These are phyloP conservation scores for Salix udensis DNA, from an alignment of 345 rosid genomes.

Conservation along the genomic window DNA sequence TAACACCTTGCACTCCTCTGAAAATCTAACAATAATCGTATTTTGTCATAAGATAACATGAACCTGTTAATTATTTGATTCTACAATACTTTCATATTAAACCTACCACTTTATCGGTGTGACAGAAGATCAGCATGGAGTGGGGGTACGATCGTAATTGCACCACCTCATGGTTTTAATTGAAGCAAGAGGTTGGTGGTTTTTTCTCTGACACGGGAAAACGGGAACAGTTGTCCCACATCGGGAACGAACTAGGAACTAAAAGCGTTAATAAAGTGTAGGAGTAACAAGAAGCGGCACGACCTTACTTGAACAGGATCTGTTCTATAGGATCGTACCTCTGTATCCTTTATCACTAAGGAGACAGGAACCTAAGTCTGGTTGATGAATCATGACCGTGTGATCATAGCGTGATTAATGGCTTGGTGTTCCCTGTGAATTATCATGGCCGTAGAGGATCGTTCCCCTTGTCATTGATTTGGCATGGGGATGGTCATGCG, in stretches of 20 bases:
- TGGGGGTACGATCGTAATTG: too few relatives aligned
- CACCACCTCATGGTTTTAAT: too few relatives aligned
- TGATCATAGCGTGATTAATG: not conserved
- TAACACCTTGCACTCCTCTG: too few relatives aligned
- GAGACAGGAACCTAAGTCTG: not conserved
- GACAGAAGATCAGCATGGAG: too few relatives aligned
- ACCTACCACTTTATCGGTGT: too few relatives aligned
- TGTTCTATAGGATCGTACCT: constrained; percentile 21
- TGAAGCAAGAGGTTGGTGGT: too few relatives aligned
- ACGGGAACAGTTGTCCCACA: not conserved
- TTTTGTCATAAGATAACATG: too few relatives aligned
- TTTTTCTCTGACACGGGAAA: rapidly evolving
- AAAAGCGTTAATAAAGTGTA: rapidly evolving
- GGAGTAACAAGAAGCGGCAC: rapidly evolving
- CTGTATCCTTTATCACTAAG: constrained; percentile 12
- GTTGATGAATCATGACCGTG: not conserved
- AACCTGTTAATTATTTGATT: too few relatives aligned
- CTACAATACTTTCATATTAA: too few relatives aligned
- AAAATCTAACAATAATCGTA: too few relatives aligned
- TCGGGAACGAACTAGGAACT: rapidly evolving
- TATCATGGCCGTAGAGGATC: not conserved
- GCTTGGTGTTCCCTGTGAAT: rapidly evolving
- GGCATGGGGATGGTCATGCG: not conserved
- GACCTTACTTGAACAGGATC: constrained; percentile 25
- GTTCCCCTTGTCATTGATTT: not conserved